Evolutionary conservation across 805 yeast species (phyloP).

Genomic region (Schizosaccharomyces osmophilus): DNA sequence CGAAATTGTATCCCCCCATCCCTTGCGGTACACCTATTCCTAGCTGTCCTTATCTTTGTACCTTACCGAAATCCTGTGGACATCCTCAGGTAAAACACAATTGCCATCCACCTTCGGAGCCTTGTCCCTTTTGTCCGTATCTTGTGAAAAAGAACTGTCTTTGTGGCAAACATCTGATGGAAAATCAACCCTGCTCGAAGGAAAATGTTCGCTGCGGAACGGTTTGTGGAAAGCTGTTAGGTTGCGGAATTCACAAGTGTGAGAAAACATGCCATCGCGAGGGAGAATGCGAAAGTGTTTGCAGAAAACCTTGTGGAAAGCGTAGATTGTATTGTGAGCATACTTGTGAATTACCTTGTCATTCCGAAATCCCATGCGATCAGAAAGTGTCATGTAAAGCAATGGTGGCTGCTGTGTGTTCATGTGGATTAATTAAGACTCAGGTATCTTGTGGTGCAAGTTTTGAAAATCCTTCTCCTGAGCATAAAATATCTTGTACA

Average conservation of each 20-base stretch:
- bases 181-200: conserved; percentile 48
- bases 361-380: conserved; percentile 23
- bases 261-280: conserved; percentile 30
- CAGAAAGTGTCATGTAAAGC: conserved; percentile 27
- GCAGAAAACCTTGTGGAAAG: conserved; percentile 34
- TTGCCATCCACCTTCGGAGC: conserved; percentile 42
- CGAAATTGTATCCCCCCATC: conserved; percentile 13
- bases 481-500: conserved; percentile 32
- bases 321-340: conserved; percentile 39
- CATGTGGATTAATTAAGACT: conserved; percentile 33
- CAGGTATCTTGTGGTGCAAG: conserved; percentile 32
- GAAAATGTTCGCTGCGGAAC: conserved; percentile 43
- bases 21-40: conserved; percentile 14
- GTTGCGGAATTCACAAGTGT: conserved; percentile 30
- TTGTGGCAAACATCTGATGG: conserved; percentile 33
- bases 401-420: conserved; percentile 28
- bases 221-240: conserved; percentile 28
- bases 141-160: conserved; percentile 32
- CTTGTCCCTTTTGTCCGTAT: conserved; percentile 50
- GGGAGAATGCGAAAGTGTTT: conserved; percentile 34
- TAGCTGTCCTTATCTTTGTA: conserved; percentile 10
- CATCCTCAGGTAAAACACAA: conserved; percentile 24
- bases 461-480: conserved; percentile 14
- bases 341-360: conserved; percentile 38
- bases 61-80: conserved; percentile 11